Conservation (phyloP, 306 rosid species). For the Lathyrus tuberosus region DNA sequence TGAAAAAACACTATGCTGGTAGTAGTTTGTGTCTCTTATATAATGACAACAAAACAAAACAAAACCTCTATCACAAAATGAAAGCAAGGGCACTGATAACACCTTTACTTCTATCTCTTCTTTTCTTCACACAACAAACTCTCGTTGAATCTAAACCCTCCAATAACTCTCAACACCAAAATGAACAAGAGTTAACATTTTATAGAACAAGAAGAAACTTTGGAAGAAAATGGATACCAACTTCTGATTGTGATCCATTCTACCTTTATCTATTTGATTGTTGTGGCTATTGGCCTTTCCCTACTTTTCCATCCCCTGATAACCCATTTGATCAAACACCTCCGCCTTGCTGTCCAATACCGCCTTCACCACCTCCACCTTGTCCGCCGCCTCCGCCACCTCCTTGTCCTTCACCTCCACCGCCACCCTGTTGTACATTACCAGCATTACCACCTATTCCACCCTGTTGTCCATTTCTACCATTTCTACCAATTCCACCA, state of each 20-base stretch:
- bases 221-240: constrained; percentile 34
- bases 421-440: background rate
- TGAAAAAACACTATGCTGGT: background rate
- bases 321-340: constrained; percentile 71
- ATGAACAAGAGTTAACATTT: constrained; percentile 42
- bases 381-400: background rate
- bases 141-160: constrained; percentile 41
- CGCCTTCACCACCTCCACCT: background rate
- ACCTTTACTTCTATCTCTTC: constrained; percentile 38
- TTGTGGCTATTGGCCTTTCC: constrained; percentile 86
- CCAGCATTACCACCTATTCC: constrained; percentile 32
- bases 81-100: constrained; percentile 46
- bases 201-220: constrained; percentile 20
- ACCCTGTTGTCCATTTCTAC: constrained; percentile 39
- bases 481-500: constrained; percentile 6
- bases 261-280: constrained; percentile 58
- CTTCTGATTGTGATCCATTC: constrained; percentile 66
- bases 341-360: constrained; percentile 6
- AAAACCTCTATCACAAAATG: constrained; percentile 47
- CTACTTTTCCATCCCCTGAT: constrained; percentile 58
- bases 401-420: background rate
- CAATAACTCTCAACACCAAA: constrained; percentile 30
- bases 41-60: background rate
- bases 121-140: constrained; percentile 46
- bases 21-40: constrained; percentile 4